Evolutionary conservation across 352 stramenopile species (phyloP).

Genomic region (Pythium folliculosum): DNA sequence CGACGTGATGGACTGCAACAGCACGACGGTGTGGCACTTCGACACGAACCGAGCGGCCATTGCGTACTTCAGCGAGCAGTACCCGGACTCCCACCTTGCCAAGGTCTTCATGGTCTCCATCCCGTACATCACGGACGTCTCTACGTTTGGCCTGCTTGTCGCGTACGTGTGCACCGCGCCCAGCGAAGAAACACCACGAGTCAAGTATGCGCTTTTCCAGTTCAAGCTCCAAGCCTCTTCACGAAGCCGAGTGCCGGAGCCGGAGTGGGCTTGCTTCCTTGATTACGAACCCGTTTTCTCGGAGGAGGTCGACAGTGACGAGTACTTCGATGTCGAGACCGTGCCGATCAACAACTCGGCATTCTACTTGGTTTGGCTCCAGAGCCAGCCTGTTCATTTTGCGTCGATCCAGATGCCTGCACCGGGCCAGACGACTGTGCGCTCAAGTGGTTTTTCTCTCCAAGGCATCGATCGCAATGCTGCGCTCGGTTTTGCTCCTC

Average conservation of each 20-base stretch:
- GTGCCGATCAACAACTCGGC: slow-evolving; percentile 57
- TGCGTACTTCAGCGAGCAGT: slow-evolving; percentile 72
- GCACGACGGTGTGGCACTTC: slow-evolving; percentile 56
- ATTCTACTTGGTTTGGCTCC: slow-evolving; percentile 74
- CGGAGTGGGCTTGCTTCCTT: slow-evolving; percentile 63
- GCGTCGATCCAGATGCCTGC: slow-evolving; percentile 62
- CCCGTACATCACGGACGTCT: slow-evolving; percentile 53
- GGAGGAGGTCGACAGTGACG: slow-evolving; percentile 33
- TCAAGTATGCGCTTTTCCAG: slow-evolving; percentile 79
- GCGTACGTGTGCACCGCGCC: slow-evolving; percentile 66
- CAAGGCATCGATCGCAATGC: slow-evolving; percentile 56
- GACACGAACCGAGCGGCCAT: slow-evolving; percentile 61
- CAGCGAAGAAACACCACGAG: slow-evolving; percentile 34
- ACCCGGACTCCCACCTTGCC: slow-evolving; percentile 54
- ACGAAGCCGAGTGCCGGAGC: slow-evolving; percentile 31
- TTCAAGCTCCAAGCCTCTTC: slow-evolving; percentile 41
- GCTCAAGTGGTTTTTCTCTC: slow-evolving; percentile 60
- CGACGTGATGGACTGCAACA: slow-evolving; percentile 69
- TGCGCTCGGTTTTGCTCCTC: slow-evolving; percentile 56
- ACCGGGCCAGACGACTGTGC: slow-evolving; percentile 49
- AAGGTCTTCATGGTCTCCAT: slow-evolving; percentile 71
- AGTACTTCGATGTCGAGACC: slow-evolving; percentile 64
- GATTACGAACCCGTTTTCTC: slow-evolving; percentile 69
- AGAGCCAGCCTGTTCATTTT: slow-evolving; percentile 60
- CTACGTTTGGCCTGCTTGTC: slow-evolving; percentile 58